Conservation (phyloP, 108 stramenopile species). For the Parietichytrium sp. region DNA sequence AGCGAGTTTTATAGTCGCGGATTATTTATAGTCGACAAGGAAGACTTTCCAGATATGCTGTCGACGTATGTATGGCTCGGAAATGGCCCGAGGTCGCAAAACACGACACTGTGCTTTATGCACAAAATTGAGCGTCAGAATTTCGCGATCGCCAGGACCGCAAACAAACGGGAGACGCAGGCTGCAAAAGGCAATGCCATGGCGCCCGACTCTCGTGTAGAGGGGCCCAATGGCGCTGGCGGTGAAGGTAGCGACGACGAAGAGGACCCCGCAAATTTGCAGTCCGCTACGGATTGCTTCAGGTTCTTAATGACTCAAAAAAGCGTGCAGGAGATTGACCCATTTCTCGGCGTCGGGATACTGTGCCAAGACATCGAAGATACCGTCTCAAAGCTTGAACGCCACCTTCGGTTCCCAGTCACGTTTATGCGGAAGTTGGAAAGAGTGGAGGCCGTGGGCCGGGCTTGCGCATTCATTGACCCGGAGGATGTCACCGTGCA, state of each 20-base stretch:
- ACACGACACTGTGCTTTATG: background rate
- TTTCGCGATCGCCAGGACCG: background rate
- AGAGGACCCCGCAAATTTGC: too few relatives aligned
- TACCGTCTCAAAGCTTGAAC: background rate
- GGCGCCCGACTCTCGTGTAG: too few relatives aligned
- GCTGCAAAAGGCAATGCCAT: too few relatives aligned
- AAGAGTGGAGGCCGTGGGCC: conserved; percentile 9
- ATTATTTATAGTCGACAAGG: conserved; percentile 14
- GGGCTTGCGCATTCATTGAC: background rate
- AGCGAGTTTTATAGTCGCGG: background rate
- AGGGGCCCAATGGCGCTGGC: too few relatives aligned
- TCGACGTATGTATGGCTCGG: conserved; percentile 7
- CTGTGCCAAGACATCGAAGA: background rate
- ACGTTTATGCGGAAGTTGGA: background rate
- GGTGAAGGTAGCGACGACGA: too few relatives aligned
- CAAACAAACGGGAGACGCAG: too few relatives aligned
- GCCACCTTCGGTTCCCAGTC: conserved; percentile 10
- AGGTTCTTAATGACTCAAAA: background rate
- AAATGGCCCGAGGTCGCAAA: background rate
- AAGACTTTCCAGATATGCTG: conserved; percentile 22
- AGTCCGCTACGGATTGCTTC: too few relatives aligned
- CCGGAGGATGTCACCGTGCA: background rate
- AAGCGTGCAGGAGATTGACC: conserved; percentile 4
- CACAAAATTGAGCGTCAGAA: background rate
- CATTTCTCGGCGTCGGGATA: conserved; percentile 18